phyloP scores from a whole-genome alignment of 495 filamentous ascomycete genomes.

The Talaromyces trachyspermus region DNA sequence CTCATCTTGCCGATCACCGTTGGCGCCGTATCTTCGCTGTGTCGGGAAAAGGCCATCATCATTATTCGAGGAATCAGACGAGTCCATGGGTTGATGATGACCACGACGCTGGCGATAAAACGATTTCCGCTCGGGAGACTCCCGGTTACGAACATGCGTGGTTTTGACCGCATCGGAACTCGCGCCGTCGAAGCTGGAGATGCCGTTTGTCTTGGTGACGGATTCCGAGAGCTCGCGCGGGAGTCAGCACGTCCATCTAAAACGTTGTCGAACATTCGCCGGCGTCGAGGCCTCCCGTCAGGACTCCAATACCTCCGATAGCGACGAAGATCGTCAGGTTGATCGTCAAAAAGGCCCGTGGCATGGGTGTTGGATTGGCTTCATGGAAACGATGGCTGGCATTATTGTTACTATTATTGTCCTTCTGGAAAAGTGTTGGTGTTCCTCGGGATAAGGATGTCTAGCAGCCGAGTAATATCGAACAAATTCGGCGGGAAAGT shows the following conservation, averaged over 20 bases:
- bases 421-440: constrained; percentile 27
- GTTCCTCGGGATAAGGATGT: constrained; percentile 20
- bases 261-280: neutral
- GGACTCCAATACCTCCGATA: constrained; percentile 2
- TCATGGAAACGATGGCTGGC: neutral
- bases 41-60: constrained; percentile 11
- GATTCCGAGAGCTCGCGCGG: constrained; percentile 1
- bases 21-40: constrained; percentile 12
- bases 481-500: constrained; percentile 22
- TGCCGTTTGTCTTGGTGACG: constrained; percentile 1
- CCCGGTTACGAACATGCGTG: constrained; percentile 17
- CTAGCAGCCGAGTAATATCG: constrained; percentile 26
- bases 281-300: neutral
- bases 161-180: constrained; percentile 26
- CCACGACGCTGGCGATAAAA: constrained; percentile 20
- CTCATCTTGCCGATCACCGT: constrained; percentile 11
- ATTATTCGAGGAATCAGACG: constrained; percentile 7
- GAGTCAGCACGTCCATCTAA: neutral
- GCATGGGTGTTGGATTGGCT: constrained; percentile 1
- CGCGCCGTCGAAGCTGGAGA: constrained; percentile 17
- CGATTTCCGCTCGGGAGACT: constrained; percentile 14
- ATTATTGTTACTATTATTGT: neutral
- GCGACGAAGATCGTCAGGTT: neutral
- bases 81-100: constrained; percentile 9
- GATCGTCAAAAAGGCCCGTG: neutral